These are phyloP conservation scores for Cavenderia fasciculata DNA, from an alignment of 78 protist genomes.

Conservation along the genomic window DNA sequence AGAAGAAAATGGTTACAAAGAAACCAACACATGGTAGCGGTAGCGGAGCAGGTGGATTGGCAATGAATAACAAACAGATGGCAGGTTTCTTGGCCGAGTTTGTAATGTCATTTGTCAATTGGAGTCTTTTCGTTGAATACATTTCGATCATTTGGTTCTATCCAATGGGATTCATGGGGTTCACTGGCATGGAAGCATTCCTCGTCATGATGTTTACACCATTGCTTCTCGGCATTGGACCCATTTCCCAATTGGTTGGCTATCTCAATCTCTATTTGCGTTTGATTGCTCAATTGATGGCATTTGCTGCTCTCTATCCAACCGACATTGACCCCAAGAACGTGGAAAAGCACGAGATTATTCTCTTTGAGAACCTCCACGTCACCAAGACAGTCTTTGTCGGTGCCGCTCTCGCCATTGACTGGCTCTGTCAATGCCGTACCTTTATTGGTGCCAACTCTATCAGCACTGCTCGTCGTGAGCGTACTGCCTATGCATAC, in stretches of 20 bases:
- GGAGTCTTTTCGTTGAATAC: slow-evolving; percentile 56
- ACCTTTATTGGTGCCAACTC: not conserved
- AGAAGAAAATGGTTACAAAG: too few species aligned
- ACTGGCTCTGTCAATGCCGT: slow-evolving; percentile 41
- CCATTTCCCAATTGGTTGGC: not conserved
- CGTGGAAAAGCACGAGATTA: slow-evolving; percentile 30
- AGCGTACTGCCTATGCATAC: slow-evolving; percentile 59
- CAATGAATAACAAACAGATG: not conserved
- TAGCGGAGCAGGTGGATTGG: not conserved
- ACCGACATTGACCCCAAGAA: slow-evolving; percentile 1
- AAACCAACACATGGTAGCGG: too few species aligned
- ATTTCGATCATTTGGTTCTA: slow-evolving; percentile 70
- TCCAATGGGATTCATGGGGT: slow-evolving; percentile 79
- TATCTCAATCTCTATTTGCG: not conserved
- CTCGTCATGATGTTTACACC: slow-evolving; percentile 33
- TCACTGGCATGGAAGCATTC: slow-evolving; percentile 71
- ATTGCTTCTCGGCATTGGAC: slow-evolving; percentile 25
- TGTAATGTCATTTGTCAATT: slow-evolving; percentile 43
- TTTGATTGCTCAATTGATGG: not conserved
- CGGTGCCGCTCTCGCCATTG: slow-evolving; percentile 33
- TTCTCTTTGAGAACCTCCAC: slow-evolving; percentile 26
- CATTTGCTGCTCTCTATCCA: slow-evolving; percentile 36
- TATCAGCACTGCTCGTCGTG: slow-evolving; percentile 25
- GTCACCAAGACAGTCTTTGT: slow-evolving; percentile 63
- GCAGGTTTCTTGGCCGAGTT: not conserved